Conservation (phyloP, 1,284 basidiomycete genomes). For the Ceratobasidium sp. region DNA sequence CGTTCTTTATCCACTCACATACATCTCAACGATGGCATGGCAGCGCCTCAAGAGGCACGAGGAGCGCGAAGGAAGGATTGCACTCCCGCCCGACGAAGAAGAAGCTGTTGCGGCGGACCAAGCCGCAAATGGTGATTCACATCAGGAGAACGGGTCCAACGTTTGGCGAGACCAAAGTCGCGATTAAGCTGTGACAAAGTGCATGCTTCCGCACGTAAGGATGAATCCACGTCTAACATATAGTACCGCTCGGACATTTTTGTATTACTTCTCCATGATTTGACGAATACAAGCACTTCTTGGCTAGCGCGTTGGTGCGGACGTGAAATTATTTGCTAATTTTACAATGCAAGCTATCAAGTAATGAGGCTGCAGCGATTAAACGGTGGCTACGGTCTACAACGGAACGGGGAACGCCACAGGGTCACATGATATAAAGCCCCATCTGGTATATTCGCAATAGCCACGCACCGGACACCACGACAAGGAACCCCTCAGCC, state of each 20-base stretch:
- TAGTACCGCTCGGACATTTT: neutral
- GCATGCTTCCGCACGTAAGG: too few relatives aligned
- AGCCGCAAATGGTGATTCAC: neutral
- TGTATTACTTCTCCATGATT: neutral
- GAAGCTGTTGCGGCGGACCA: constrained; percentile 14
- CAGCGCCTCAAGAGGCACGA: constrained; percentile 45
- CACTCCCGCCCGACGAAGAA: constrained; percentile 50
- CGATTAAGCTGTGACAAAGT: neutral
- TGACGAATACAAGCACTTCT: too few relatives aligned
- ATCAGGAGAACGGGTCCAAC: neutral
- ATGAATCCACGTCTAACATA: neutral
- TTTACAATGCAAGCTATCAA: too few relatives aligned
- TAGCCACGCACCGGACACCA: neutral
- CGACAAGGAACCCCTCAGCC: neutral
- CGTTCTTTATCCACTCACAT: constrained; percentile 50
- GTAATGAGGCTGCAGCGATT: too few relatives aligned
- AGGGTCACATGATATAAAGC: neutral
- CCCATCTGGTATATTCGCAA: neutral
- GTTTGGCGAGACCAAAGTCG: constrained; percentile 26
- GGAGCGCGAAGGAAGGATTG: constrained; percentile 48
- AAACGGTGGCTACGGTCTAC: too few relatives aligned
- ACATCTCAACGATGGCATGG: constrained; percentile 49
- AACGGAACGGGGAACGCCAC: neutral
- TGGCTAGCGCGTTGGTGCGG: too few relatives aligned
- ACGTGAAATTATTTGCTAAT: too few relatives aligned